Evolutionary conservation across 257 asterid genomes (phyloP), one percentile per base, ranked within the genome.

Genomic region (Primulina tabacum): DNA sequence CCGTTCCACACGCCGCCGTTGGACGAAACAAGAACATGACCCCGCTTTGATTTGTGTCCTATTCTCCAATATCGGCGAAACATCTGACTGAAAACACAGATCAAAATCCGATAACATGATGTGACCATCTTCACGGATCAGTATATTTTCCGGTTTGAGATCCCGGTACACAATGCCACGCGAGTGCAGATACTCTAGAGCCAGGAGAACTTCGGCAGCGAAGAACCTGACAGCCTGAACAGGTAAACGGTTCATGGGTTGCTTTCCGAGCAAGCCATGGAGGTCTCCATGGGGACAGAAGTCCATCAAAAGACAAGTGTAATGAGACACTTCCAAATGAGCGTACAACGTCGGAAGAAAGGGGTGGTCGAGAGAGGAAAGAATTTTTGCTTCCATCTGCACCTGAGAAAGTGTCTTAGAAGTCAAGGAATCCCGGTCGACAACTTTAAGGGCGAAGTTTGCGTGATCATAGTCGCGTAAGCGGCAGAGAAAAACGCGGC

Each of bases 401-500:
- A 92, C 92, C 21, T 92, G 97, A 0, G 95, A 82, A 0, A 87
- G 82, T 61, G 89, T 92, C 73, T 89, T 89, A 0, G 88, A 58
- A 2, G 81, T 87, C 21, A 92, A 73, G 4, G 86, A 69, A 11
- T 92, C 92, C 0, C 88, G 87, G 61, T 92, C 97, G 56, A 92
- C 94, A 11, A 92, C 97, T 38, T 90, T 92, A 1, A 92, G 85
- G 1, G 98, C 98, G 70, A 93, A 93, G 60, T 76, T 83, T 0
- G 97, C 96, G 74, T 84, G 94, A 16, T 90, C 97, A 61, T 87
- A 76, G 75, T 90, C 98, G 1, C 92, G 86, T 33, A 93, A 81
- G 7, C 96, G 93, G 81, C 97, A 90, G 17, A 84, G 90, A 81
- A 93, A 93, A 60, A 93, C 97, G 3, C 98, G 92, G 62, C 98